Base-by-base conservation (phyloP, 2,329 filamentous ascomycete species). In the Cercospora brassicicola region DNA sequence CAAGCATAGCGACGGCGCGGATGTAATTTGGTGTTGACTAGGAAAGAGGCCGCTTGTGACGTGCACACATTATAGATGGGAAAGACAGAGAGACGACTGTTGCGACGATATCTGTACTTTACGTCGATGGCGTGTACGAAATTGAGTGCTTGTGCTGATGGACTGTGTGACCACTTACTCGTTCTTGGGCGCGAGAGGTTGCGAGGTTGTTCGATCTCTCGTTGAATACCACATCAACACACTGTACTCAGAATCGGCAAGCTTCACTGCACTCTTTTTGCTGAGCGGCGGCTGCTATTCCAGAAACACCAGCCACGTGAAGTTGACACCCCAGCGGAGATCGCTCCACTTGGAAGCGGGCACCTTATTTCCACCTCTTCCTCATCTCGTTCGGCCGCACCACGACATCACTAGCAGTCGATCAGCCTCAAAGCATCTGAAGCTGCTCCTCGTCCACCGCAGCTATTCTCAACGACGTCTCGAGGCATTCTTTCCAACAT, bases 101-200 rank as follows among this genome's bases (percentile, higher is more conserved):
- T 57, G 26, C 26, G 18, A 57, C 53, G 53, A 57, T 57, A 57
- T n/a, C 53, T 57, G 53, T 57, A 57, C 53, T 30, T 33, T 57
- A 57, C 30, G 15, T 33, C 26, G 20, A 30, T 18, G 53, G 53
- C 53, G 53, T 33, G 53, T 18, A 33, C 30, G 53, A 57, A 20
- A 28, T 30, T 13, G 53, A 26, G 6, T 15, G 53, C n/a, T 30
- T 15, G 26, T 18, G 53, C 3, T 6, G 26, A 30, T 23, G 45
- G 11, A 51, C 18, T 39, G 36, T 39, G 13, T n/a, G 36, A 15
- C 36, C 36, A 39, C 36, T 39, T 8, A 13, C 36, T 39, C 36
- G 4, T 6, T 36, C 5, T 36, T 6, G 33, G 33, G 33, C 33
- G 13, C 11, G 5, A n/a, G 4, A 39, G 36, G 15, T n/a, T 5